Percentiles rank a stretch among this genome's conserved stretches.
Evolutionary conservation across 306 rosid species (phyloP).

Genomic region (Quercus engelmannii): DNA sequence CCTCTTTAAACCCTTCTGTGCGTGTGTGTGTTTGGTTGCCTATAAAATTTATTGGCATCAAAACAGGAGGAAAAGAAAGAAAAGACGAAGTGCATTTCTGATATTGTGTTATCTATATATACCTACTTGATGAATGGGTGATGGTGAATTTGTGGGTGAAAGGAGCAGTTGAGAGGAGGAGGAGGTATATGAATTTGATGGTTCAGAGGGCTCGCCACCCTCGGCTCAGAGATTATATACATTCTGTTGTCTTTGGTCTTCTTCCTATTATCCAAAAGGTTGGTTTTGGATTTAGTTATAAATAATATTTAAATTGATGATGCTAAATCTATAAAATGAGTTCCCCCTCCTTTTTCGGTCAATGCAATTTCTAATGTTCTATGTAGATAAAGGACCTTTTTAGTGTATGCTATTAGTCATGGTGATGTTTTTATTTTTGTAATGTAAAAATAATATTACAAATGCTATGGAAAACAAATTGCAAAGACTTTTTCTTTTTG

Average conservation of each 20-base stretch:
- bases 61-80: neutral
- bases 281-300: slow-evolving; percentile 11
- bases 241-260: slow-evolving; percentile 66
- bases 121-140: neutral
- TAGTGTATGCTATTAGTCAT: neutral
- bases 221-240: slow-evolving; percentile 77
- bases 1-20: neutral
- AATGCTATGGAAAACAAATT: neutral
- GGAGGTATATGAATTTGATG: slow-evolving; percentile 81
- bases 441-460: neutral
- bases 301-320: neutral
- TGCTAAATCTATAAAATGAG: neutral
- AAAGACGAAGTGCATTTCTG: too few relatives aligned
- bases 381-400: neutral
- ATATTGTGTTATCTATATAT: too few relatives aligned
- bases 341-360: neutral
- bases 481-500: neutral
- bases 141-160: slow-evolving; percentile 13
- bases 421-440: neutral
- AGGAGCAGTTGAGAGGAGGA: slow-evolving; percentile 82
- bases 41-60: neutral
- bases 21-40: slow-evolving; percentile 17
- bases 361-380: neutral
- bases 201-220: slow-evolving; percentile 82
- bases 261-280: slow-evolving; percentile 77